These are phyloP conservation scores for Xylariaceae sp. DNA, from an alignment of 2,329 filamentous ascomycete species.

Conservation along the genomic window DNA sequence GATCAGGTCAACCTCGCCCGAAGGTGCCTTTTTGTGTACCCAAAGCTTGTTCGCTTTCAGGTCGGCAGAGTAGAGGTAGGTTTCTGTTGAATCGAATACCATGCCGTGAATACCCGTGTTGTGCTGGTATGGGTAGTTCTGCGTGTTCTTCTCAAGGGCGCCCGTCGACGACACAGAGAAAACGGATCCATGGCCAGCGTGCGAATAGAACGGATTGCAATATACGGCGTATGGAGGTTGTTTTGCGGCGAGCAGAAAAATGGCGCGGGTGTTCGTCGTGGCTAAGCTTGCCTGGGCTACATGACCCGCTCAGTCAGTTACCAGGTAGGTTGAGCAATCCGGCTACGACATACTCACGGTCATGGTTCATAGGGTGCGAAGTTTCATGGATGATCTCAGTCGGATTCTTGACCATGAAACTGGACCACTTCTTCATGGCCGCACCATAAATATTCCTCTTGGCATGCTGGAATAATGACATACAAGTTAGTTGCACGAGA, in stretches of 20 bases:
- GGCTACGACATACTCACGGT: conserved; percentile 58
- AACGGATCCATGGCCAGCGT: conserved; percentile 81
- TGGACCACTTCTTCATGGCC: conserved; percentile 92
- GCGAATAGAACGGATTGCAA: conserved; percentile 87
- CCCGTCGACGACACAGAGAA: conserved; percentile 64
- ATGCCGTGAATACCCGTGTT: conserved; percentile 78
- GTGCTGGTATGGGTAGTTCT: conserved; percentile 73
- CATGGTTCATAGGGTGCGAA: conserved; percentile 74
- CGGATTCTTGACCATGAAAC: conserved; percentile 75
- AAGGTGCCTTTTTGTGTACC: conserved; percentile 72
- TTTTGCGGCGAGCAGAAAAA: conserved; percentile 81
- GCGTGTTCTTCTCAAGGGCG: conserved; percentile 64
- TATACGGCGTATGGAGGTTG: conserved; percentile 82
- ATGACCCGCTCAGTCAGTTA: conserved; percentile 15
- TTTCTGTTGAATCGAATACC: conserved; percentile 75
- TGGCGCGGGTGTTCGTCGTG: conserved; percentile 82
- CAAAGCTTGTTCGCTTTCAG: conserved; percentile 79
- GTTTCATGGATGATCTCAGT: conserved; percentile 74
- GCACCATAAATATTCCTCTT: conserved; percentile 87
- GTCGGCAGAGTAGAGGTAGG: conserved; percentile 78
- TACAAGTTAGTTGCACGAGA: conserved; percentile 20
- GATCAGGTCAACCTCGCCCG: conserved; percentile 68
- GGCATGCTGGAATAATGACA: conserved; percentile 60
- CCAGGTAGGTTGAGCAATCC: conserved; percentile 14
- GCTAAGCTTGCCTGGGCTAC: conserved; percentile 68